These are phyloP conservation scores for Aspergillus alliaceus DNA, from an alignment of 2,329 filamentous ascomycete genomes.

Conservation along the genomic window DNA sequence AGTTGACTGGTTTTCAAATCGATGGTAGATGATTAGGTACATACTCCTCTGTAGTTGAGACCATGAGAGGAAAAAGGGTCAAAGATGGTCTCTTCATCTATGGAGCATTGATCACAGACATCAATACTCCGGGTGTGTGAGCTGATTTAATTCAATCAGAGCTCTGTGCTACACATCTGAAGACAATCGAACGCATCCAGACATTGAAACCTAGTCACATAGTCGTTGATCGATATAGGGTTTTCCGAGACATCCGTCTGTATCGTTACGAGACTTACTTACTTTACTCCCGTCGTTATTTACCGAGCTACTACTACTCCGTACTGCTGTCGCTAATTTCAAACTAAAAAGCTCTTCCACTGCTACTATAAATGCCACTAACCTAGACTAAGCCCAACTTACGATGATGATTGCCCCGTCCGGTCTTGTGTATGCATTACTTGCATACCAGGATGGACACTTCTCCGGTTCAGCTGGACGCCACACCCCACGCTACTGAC, in stretches of 20 bases:
- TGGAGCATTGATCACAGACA: no score
- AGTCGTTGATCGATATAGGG: background rate
- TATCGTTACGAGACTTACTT: background rate
- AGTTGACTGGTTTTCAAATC: background rate
- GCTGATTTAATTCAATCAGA: background rate
- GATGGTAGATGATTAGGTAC: background rate
- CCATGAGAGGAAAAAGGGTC: no score
- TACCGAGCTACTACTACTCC: background rate
- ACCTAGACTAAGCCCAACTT: background rate
- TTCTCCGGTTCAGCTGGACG: conserved; percentile 24
- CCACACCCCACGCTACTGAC: conserved; percentile 22
- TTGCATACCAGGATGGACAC: conserved; percentile 22
- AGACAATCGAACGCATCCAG: background rate
- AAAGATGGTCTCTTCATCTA: no score
- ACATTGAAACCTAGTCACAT: background rate
- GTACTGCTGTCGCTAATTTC: no score
- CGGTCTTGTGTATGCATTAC: conserved; percentile 18
- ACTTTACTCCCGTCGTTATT: background rate
- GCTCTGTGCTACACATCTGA: background rate
- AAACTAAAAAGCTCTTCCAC: background rate
- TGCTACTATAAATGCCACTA: background rate
- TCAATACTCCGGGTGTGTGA: no score
- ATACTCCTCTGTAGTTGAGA: no score
- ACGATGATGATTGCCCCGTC: conserved; percentile 11
- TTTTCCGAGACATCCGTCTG: background rate